These are phyloP conservation scores for Dendrothele bispora DNA, from an alignment of 768 basidiomycete genomes.

Conservation along the genomic window DNA sequence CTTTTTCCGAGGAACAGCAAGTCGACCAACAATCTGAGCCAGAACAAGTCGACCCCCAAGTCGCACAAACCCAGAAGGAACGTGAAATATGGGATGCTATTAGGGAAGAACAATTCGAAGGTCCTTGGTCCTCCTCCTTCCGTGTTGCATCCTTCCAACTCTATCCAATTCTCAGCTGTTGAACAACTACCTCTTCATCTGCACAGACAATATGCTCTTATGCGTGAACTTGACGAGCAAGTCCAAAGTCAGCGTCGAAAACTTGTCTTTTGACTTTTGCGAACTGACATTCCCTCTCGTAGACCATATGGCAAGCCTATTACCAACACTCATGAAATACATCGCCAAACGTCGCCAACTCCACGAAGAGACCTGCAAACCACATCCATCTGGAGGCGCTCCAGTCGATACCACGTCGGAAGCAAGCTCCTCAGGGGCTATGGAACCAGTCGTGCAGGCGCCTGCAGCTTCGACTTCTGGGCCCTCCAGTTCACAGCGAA, in stretches of 20 bases:
- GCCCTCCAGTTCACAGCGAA: not conserved
- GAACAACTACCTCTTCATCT: slow-evolving; percentile 78
- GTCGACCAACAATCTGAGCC: not conserved
- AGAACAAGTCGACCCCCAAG: not conserved
- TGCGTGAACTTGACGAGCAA: slow-evolving; percentile 74
- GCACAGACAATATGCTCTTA: slow-evolving; percentile 66
- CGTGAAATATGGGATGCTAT: slow-evolving; percentile 72
- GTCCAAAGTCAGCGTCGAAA: slow-evolving; percentile 42
- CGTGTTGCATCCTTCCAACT: slow-evolving; percentile 1
- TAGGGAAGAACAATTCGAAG: slow-evolving; percentile 79
- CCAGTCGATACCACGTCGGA: not conserved
- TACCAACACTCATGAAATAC: slow-evolving; percentile 49
- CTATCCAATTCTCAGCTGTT: slow-evolving; percentile 46
- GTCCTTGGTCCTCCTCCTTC: slow-evolving; percentile 32
- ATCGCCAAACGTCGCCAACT: slow-evolving; percentile 21
- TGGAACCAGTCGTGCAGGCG: not conserved
- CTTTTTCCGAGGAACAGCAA: not conserved
- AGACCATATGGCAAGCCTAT: slow-evolving; percentile 42
- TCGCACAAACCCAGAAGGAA: slow-evolving; percentile 40
- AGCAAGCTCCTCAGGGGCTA: not conserved
- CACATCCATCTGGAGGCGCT: not conserved
- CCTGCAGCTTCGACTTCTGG: not conserved
- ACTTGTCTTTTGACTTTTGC: not conserved
- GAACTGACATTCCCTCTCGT: slow-evolving; percentile 6
- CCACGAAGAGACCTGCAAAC: slow-evolving; percentile 2